Conservation (phyloP, 2,329 filamentous ascomycete species). For the Cladosporium sp. region DNA sequence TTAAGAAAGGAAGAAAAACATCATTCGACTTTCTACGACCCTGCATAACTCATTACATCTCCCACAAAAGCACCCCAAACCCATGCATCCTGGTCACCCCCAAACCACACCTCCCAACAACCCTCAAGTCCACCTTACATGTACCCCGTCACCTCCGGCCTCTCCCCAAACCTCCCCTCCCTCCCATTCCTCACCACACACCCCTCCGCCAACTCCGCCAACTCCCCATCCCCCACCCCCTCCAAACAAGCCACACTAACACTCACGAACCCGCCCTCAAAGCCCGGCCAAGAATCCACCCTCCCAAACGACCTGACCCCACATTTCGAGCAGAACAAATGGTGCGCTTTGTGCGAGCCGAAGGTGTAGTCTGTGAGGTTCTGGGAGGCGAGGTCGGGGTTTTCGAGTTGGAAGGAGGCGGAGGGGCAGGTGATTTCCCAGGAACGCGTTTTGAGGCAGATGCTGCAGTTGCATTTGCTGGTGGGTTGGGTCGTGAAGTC, state of each 20-base stretch:
- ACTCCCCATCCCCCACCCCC: background rate
- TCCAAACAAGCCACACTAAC: conserved; percentile 9
- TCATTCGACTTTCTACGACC: no score
- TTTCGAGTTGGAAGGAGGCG: background rate
- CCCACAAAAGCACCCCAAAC: no score
- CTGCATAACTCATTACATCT: no score
- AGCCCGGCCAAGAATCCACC: background rate
- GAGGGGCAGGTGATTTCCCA: conserved; percentile 3
- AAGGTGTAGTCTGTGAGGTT: conserved; percentile 5
- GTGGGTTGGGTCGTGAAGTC: background rate
- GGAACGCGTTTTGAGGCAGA: conserved; percentile 3
- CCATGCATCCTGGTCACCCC: background rate
- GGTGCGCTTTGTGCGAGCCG: background rate
- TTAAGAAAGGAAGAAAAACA: no score
- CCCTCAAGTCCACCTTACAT: background rate
- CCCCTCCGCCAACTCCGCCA: background rate
- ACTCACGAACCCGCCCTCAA: background rate
- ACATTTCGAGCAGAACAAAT: conserved; percentile 6
- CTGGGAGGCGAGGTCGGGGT: background rate
- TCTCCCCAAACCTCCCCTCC: background rate
- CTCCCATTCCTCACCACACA: conserved; percentile 5
- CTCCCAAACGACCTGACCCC: background rate
- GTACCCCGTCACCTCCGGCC: background rate
- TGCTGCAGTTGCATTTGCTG: conserved; percentile 9
- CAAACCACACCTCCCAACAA: background rate